phyloP scores from a whole-genome alignment of 345 rosid genomes.

The Rhodomyrtus tomentosa region DNA sequence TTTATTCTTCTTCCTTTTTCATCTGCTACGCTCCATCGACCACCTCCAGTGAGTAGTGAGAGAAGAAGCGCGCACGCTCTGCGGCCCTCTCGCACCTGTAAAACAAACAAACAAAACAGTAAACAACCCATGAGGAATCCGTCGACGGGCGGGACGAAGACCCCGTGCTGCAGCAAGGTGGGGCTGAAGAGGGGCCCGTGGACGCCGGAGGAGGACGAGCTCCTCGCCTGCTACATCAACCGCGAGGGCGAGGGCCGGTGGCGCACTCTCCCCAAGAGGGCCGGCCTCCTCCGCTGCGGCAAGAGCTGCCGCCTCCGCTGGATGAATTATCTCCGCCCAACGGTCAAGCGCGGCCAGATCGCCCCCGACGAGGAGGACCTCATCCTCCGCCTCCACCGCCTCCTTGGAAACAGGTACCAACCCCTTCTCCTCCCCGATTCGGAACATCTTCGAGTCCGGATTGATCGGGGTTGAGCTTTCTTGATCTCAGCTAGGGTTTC shows the following conservation, averaged over 20 bases:
- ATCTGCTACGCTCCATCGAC: not conserved
- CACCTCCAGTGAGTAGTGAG: not conserved
- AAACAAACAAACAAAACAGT: not conserved
- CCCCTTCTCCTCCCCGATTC: not conserved
- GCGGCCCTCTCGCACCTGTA: not conserved
- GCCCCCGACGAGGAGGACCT: conserved; percentile 61
- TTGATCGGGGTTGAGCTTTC: not conserved
- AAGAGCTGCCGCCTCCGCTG: conserved; percentile 71
- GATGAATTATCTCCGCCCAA: conserved; percentile 60
- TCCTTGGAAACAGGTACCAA: conserved; percentile 45
- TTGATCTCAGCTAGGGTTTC: not conserved
- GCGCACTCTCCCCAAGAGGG: conserved; percentile 50
- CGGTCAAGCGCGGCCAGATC: conserved; percentile 52
- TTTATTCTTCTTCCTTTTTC: too few species aligned
- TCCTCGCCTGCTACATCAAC: conserved; percentile 33
- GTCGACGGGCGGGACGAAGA: not conserved
- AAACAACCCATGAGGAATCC: conserved; percentile 18
- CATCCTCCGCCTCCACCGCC: conserved; percentile 52
- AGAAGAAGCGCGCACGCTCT: not conserved
- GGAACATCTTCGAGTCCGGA: not conserved
- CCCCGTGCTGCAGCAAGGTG: conserved; percentile 47
- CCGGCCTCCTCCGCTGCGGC: conserved; percentile 53
- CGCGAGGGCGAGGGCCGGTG: conserved; percentile 50
- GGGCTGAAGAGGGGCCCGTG: conserved; percentile 57
- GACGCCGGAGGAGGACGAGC: conserved; percentile 54